A percentile compares a stretch with the other conserved stretches of the same genome.
These are phyloP conservation scores for Talaromyces pinophilus DNA, from an alignment of 2,329 filamentous ascomycete genomes.

Conservation along the genomic window DNA sequence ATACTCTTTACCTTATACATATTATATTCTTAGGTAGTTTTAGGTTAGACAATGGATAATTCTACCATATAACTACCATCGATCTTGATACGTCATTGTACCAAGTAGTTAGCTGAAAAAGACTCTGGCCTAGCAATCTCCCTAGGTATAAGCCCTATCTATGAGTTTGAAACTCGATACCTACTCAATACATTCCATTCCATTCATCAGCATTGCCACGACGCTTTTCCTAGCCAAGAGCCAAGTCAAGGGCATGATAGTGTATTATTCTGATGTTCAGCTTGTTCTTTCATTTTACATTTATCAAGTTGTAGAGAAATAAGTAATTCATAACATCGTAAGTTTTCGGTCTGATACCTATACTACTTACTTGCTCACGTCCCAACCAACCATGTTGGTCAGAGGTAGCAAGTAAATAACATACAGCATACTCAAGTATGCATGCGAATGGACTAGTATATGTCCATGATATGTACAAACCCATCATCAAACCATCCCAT, in stretches of 20 bases:
- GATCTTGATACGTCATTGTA: not conserved
- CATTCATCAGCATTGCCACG: not conserved
- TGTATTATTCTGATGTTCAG: not conserved
- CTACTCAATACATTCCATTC: not conserved
- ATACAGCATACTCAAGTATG: conserved; percentile 6
- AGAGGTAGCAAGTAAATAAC: not conserved
- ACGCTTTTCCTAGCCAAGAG: not conserved
- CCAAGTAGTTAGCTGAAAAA: not conserved
- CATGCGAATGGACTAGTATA: not conserved
- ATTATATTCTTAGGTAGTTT: not conserved
- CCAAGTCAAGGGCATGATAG: not conserved
- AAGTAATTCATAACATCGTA: conserved; percentile 5
- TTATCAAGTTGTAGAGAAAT: not conserved
- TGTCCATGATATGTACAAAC: conserved; percentile 8
- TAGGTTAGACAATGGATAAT: conserved; percentile 2
- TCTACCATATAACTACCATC: not conserved
- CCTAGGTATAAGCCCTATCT: too few species aligned
- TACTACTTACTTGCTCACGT: not conserved
- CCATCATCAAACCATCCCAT: not conserved
- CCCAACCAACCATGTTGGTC: not conserved
- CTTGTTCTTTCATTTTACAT: not conserved
- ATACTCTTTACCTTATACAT: not conserved
- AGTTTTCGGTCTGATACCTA: conserved; percentile 2
- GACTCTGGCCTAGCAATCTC: too few species aligned
- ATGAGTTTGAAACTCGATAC: not conserved